Base-by-base conservation (phyloP, 441 rosid species). In the Gossypium davidsonii region DNA sequence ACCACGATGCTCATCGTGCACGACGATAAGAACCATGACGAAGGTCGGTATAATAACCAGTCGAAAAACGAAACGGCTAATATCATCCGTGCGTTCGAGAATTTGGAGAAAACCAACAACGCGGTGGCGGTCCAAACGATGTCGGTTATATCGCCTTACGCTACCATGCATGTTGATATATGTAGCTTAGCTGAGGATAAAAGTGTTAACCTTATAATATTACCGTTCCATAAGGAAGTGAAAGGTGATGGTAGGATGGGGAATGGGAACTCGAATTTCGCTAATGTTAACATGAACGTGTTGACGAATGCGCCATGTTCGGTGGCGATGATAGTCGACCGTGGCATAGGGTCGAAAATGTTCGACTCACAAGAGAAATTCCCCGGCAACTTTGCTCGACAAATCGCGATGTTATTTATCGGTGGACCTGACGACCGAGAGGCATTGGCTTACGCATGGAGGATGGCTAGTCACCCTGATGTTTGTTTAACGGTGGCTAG, bases 351-450 rank as follows among this genome's bases (percentile, higher is more conserved):
- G 1, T n/a, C 49, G 37, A 12, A 59, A 37, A 71, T 67, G 42
- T 1, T 34, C 3, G 75, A 72, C 12, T n/a, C 80, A 46, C 26
- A 73, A 59, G 15, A 53, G 63, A 18, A 39, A 73, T 31, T 62
- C 20, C 17, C 78, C 63, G 8, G 71, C 6, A 31, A 12, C 25
- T 44, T 23, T 1, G 1, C 59, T 17, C 28, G 62, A 74, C 74
- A 72, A 53, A 23, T 80, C 3, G 73, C 74, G 15, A 76, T 82
- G 85, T 18, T 80, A 12, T 86, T 77, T 57, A 0, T 71, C 1
- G 87, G 88, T 0, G 90, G 87, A 9, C 65, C 57, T 0, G 86
- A 83, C 14, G 86, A 84, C 10, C 60, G 88, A 46, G 88, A 86
- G 68, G 88, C 88, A 28, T 66, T 84, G 59, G 67, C 85, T 3